These are phyloP conservation scores for Coemansia sp. DNA, from an alignment of 192 early-diverging fungal genomes.

Conservation along the genomic window DNA sequence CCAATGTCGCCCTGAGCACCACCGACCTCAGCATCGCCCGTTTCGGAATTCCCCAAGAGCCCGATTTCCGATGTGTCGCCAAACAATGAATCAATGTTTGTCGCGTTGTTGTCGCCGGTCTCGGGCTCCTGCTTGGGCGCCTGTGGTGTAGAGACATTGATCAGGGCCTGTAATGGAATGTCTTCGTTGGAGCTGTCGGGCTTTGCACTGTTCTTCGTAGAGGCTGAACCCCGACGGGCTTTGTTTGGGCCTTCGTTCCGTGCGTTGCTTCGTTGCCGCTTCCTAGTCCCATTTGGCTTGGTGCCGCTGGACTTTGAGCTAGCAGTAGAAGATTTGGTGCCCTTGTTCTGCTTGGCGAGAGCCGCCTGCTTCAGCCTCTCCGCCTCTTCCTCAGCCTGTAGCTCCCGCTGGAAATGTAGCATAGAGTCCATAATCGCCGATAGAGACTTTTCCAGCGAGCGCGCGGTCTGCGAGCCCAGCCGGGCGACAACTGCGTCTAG, in stretches of 20 bases:
- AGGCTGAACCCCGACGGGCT: conserved; percentile 24
- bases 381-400: conserved; percentile 23
- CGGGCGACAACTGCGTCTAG: conserved; percentile 10
- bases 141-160: background rate
- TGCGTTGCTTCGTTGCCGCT: conserved; percentile 44
- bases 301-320: background rate
- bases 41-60: background rate
- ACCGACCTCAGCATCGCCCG: background rate
- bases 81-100: conserved; percentile 34
- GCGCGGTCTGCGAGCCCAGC: conserved; percentile 1
- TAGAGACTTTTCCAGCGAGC: conserved; percentile 18
- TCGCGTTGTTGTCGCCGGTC: background rate
- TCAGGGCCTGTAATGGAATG: conserved; percentile 19
- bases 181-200: conserved; percentile 15
- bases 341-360: background rate
- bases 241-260: conserved; percentile 21
- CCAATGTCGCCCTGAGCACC: conserved; percentile 8
- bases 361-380: conserved; percentile 13
- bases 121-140: background rate
- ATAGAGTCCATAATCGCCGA: conserved; percentile 19
- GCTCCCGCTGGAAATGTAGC: conserved; percentile 24
- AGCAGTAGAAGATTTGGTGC: background rate
- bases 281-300: conserved; percentile 14
- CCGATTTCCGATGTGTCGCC: conserved; percentile 15
- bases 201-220: background rate